A percentile compares a stretch with the other conserved stretches of the same genome.
phyloP scores from a whole-genome alignment of 495 filamentous ascomycete species.

The Xylaria grammica region DNA sequence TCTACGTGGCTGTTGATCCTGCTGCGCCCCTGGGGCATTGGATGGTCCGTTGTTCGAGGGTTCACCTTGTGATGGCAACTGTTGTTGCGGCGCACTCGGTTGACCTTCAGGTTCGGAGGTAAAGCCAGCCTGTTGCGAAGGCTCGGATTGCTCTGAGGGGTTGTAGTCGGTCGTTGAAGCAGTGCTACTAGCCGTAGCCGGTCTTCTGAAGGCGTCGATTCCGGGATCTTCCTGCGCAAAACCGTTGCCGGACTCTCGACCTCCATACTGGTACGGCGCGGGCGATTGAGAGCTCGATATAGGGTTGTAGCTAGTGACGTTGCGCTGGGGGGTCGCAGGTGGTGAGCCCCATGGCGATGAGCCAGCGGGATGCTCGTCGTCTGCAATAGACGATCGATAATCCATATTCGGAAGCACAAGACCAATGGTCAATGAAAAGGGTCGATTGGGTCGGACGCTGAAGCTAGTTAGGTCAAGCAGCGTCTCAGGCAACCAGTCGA shows the following conservation, averaged over 20 bases:
- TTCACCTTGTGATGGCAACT: conserved; percentile 39
- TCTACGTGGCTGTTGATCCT: conserved; percentile 42
- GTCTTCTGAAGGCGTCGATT: conserved; percentile 44
- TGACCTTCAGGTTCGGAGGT: conserved; percentile 45
- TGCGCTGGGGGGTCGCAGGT: conserved; percentile 66
- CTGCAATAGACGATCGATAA: conserved; percentile 77
- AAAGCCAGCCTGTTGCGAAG: conserved; percentile 39
- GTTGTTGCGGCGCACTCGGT: conserved; percentile 48
- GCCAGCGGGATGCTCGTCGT: conserved; percentile 72
- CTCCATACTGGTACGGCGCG: conserved; percentile 43
- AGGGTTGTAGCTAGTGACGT: conserved; percentile 60
- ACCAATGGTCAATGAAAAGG: conserved; percentile 8
- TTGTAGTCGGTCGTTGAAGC: conserved; percentile 35
- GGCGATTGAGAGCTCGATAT: conserved; percentile 38
- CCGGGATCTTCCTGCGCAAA: conserved; percentile 46
- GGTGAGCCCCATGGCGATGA: conserved; percentile 79
- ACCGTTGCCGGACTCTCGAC: conserved; percentile 41
- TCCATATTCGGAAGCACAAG: conserved; percentile 64
- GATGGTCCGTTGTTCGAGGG: conserved; percentile 38
- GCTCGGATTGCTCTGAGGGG: conserved; percentile 36
- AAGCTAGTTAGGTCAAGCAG: background rate
- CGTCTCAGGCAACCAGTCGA: background rate
- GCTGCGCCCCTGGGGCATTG: conserved; percentile 13
- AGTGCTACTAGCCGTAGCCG: conserved; percentile 47
- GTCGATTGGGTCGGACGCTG: conserved; percentile 1